A percentile compares a stretch with the other conserved stretches of the same genome.
Evolutionary conservation across 768 basidiomycete species (phyloP).

Genomic region (Serendipita indica): DNA sequence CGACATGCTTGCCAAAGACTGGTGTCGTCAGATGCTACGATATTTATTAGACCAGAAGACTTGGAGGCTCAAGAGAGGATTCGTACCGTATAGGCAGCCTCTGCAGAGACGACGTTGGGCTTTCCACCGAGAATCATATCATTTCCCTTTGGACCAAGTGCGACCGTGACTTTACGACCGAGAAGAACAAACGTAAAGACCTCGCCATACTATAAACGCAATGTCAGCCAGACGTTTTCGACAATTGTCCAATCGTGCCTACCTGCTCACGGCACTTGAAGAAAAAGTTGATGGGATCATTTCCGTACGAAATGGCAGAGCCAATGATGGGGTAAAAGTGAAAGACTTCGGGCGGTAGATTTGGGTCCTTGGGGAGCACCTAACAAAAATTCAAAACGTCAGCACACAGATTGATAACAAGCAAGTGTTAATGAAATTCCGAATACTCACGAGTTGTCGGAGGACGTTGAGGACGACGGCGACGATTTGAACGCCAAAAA

Average conservation of each 20-base stretch:
- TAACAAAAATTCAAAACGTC: conserved; percentile 20
- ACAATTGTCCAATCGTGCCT: conserved; percentile 15
- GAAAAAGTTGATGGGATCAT: conserved; percentile 85
- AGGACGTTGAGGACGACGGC: conserved; percentile 59
- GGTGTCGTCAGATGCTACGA: conserved; percentile 77
- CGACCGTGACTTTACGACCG: conserved; percentile 81
- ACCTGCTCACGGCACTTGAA: conserved; percentile 67
- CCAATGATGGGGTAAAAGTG: conserved; percentile 85
- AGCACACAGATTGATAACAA: neutral
- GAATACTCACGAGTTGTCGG: conserved; percentile 48
- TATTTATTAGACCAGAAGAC: conserved; percentile 12
- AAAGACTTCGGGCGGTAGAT: conserved; percentile 81
- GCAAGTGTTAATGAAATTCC: neutral
- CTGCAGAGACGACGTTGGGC: conserved; percentile 80
- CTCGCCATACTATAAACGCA: conserved; percentile 60
- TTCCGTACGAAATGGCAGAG: conserved; percentile 77
- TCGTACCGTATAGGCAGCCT: conserved; percentile 85
- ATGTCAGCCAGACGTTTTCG: neutral
- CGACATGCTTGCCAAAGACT: conserved; percentile 93
- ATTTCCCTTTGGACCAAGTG: conserved; percentile 80
- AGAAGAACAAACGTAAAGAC: conserved; percentile 93
- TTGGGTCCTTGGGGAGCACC: conserved; percentile 52
- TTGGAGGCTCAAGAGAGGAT: neutral
- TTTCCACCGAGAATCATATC: conserved; percentile 93
- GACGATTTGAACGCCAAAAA: conserved; percentile 56